Evolutionary conservation across 2,329 filamentous ascomycete species (phyloP), one percentile per base, ranked within the genome.

Genomic region (Xylariaceae sp.): DNA sequence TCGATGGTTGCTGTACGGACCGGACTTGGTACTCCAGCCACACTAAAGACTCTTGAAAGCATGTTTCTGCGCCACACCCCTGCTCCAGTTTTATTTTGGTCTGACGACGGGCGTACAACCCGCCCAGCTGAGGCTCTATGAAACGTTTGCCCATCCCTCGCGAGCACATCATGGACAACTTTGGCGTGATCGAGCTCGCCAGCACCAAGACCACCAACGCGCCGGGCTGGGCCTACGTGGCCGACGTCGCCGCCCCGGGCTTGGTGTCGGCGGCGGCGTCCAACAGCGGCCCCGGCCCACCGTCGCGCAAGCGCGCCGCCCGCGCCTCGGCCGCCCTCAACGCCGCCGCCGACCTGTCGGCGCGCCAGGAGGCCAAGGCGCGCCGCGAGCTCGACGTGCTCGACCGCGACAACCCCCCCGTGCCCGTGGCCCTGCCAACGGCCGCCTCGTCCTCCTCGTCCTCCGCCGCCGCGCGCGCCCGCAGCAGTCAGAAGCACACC

Each of bases 171-270:
- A 63, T 68, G 43, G 55, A 68, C 18, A 63, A 63, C 19, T 71
- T 76, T 36, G 69, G 77, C 43, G 59, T 72, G 18, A 73, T 70
- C 22, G 61, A 72, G 48, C 61, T 70, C 3, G 83, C 86, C 22
- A 78, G 76, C 52, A 67, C 77, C 18, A 77, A 77, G 40, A 78
- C 77, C 12, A 75, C 76, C 28, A 67, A 73, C 28, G 83, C 86
- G 1, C 88, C 90, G 1, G 90, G 90, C 51, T 96, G 88, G 83
- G 87, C 87, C 10, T 94, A 94, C 56, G 85, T 95, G 2, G 80
- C 88, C 19, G 86, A 94, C 53, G 79, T 74, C 55, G 72, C 58
- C 35, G 69, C 73, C 9, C 23, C 12, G 7, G 32, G 25, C 10
- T 68, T 75, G 8, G 70, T 72, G 45, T 57, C 64, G 32, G 56